Evolutionary conservation across 331 rosid genomes (phyloP).

Genomic region (Telfairia occidentalis): DNA sequence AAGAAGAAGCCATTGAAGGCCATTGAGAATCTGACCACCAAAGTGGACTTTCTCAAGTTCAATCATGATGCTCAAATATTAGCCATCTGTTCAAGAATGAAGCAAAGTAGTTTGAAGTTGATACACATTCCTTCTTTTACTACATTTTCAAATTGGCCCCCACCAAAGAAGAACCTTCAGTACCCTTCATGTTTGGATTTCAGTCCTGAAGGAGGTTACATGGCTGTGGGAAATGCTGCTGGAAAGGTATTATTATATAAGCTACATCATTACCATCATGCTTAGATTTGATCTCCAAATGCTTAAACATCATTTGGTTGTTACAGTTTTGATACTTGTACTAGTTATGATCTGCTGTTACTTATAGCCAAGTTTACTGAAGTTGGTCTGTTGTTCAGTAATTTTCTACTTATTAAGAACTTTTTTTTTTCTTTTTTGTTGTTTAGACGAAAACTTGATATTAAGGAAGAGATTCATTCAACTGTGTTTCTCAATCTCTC

Average conservation of each 20-base stretch:
- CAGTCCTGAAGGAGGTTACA: slow-evolving; percentile 89
- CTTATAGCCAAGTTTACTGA: background rate
- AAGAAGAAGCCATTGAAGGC: slow-evolving; percentile 70
- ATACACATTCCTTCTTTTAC: slow-evolving; percentile 70
- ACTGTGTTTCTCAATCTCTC: background rate
- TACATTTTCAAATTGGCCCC: slow-evolving; percentile 84
- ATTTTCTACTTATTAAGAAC: background rate
- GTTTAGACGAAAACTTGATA: background rate
- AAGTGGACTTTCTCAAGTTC: slow-evolving; percentile 57
- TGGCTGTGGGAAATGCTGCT: slow-evolving; percentile 81
- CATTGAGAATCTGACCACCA: slow-evolving; percentile 53
- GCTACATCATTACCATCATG: slow-evolving; percentile 57
- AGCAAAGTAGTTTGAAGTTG: slow-evolving; percentile 62
- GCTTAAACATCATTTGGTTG: background rate
- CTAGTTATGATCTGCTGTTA: background rate
- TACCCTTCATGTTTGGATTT: slow-evolving; percentile 74
- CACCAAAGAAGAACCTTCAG: slow-evolving; percentile 29
- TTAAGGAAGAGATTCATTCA: background rate
- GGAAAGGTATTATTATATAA: slow-evolving; percentile 78
- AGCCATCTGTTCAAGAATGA: slow-evolving; percentile 73
- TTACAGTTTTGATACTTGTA: background rate
- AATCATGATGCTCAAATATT: slow-evolving; percentile 66
- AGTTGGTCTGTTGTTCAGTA: background rate
- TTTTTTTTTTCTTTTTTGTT: background rate
- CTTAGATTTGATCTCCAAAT: slow-evolving; percentile 9